Evolutionary conservation across 2,329 filamentous ascomycete species (phyloP), one percentile per base, ranked within the genome.

Genomic region (Thelonectria blattea): DNA sequence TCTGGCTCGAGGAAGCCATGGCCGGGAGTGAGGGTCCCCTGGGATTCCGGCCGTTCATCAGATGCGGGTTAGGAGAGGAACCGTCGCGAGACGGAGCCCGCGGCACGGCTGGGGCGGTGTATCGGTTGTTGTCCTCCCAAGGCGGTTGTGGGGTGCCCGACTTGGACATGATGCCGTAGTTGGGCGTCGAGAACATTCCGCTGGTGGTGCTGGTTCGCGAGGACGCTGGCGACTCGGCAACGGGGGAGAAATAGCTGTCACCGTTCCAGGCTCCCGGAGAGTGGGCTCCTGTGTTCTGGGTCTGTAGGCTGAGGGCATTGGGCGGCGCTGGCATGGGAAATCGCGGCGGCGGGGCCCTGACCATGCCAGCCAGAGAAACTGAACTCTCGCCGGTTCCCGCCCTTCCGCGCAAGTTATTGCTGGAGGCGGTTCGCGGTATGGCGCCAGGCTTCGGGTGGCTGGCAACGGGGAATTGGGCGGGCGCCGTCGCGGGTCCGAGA

Each of bases 211-310:
- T 93, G 8, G 90, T 89, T 51, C 91, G 85, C 22, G 89, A 89
- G 14, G 90, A 92, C 45, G 88, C 87, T 10, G 91, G 91, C 0
- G 91, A 92, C 56, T 97, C 93, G 34, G 84, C 85, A 2, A 89
- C 85, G 0, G 95, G 95, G 0, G 94, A 98, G 76, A 99, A 99
- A 77, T 97, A 98, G 3, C 93, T 97, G 60, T 93, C 92, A n/a
- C 82, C 85, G 37, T 80, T 81, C 52, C 85, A 83, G 18, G 85
- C 81, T 24, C 82, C 80, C 1, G 91, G 90, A 14, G 90, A 91
- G 53, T 77, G 75, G 51, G 81, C 76, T 47, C 79, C 73, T 17
- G 71, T 69, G 17, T 71, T 65, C 64, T 83, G 79, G 1, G 85
- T 88, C 70, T 94, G 91, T 24, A 97, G 77, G 62, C 87, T 92